These are phyloP conservation scores for Curvularia verruculosa DNA, from an alignment of 2,329 filamentous ascomycete species.

Conservation along the genomic window DNA sequence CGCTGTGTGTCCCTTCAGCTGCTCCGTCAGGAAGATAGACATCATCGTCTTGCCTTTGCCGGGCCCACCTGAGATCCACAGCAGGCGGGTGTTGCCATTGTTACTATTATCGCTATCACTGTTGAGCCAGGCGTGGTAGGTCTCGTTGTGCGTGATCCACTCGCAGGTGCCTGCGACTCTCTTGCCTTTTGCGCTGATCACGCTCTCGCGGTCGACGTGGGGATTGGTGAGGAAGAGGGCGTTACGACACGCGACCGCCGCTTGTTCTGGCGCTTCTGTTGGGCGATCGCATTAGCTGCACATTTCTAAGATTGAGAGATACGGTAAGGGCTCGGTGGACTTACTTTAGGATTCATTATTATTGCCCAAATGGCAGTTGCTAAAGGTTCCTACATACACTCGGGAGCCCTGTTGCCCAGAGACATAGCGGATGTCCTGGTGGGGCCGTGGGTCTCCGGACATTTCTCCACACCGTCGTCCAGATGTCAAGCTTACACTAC, in stretches of 20 bases:
- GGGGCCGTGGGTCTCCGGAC: no score
- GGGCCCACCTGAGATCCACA: constrained; percentile 36
- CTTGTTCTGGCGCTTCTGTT: constrained; percentile 5
- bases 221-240: constrained; percentile 19
- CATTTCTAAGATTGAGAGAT: neutral
- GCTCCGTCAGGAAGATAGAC: constrained; percentile 27
- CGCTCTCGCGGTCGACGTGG: constrained; percentile 13
- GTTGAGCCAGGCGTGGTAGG: constrained; percentile 20
- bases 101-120: neutral
- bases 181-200: constrained; percentile 16
- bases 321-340: no score
- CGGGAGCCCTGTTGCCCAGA: no score
- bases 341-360: no score
- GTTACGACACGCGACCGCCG: constrained; percentile 11
- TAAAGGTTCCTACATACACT: no score
- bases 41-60: constrained; percentile 46
- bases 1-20: no score
- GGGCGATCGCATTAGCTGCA: neutral
- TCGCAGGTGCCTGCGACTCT: constrained; percentile 31
- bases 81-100: constrained; percentile 10
- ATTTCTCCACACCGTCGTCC: no score
- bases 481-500: no score
- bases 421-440: no score
- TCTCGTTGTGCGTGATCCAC: constrained; percentile 30
- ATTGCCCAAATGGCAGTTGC: no score